phyloP scores from a whole-genome alignment of 2,329 filamentous ascomycete genomes.

The Neofusicoccum parvum region DNA sequence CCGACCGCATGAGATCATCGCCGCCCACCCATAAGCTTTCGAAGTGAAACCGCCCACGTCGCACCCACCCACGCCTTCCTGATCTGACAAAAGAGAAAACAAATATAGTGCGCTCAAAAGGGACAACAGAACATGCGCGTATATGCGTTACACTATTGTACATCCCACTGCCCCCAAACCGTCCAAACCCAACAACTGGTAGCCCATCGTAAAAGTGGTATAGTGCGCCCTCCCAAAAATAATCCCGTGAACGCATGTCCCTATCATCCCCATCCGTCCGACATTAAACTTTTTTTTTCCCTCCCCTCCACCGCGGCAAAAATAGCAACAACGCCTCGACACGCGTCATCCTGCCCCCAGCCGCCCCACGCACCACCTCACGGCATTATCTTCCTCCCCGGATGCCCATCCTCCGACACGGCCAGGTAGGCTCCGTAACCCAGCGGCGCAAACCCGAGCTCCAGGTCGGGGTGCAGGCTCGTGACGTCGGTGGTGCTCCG shows the following conservation, averaged over 20 bases:
- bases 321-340: neutral
- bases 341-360: neutral
- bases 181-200: neutral
- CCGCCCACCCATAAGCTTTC: neutral
- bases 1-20: neutral
- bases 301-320: neutral
- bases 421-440: neutral
- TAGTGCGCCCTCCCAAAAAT: neutral
- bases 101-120: neutral
- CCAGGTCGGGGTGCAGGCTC: neutral
- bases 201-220: neutral
- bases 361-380: neutral
- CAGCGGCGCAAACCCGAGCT: neutral
- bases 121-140: neutral
- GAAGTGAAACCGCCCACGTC: neutral
- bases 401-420: conserved; percentile 3
- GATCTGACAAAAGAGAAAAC: neutral
- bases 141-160: neutral
- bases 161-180: too few relatives aligned
- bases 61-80: neutral
- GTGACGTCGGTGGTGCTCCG: neutral
- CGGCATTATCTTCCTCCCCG: neutral
- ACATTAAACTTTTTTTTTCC: neutral
- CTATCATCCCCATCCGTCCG: neutral
- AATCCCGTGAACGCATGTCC: neutral